Percentiles rank a stretch among this genome's conserved stretches.
Conservation (phyloP, 176 grass and related monocot species). For the Coix lacrymajobi region DNA sequence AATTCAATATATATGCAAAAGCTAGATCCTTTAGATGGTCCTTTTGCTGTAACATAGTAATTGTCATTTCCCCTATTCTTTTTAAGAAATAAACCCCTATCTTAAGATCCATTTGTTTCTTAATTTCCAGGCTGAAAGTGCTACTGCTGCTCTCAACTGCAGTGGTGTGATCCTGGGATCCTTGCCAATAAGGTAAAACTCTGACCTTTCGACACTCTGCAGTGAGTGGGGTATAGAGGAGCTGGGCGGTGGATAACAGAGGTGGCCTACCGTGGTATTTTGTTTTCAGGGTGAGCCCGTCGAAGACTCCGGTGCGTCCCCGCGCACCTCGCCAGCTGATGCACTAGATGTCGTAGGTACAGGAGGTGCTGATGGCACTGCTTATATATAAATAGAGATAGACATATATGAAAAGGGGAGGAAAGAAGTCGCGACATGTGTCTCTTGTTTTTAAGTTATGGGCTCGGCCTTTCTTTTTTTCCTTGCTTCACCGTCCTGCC, state of each 20-base stretch:
- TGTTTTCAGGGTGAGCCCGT: constrained; percentile 90
- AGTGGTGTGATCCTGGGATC: constrained; percentile 93
- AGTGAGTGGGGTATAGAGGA: background rate
- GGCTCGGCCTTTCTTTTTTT: constrained; percentile 11
- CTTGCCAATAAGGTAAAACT: constrained; percentile 83
- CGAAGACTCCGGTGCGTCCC: constrained; percentile 96
- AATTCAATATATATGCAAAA: background rate
- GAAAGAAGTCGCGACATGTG: constrained; percentile 42
- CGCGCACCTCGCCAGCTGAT: constrained; percentile 63
- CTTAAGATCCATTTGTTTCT: background rate
- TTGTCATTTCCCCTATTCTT: background rate
- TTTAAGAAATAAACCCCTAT: background rate
- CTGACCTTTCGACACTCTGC: background rate
- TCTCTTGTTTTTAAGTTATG: constrained; percentile 49
- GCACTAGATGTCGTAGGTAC: constrained; percentile 77
- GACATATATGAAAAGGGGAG: constrained; percentile 48
- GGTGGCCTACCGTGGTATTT: background rate
- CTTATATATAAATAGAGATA: constrained; percentile 76
- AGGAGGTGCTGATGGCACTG: constrained; percentile 69
- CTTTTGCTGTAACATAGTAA: background rate
- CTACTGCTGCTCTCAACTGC: constrained; percentile 95
- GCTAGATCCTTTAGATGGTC: background rate
- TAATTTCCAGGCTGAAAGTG: constrained; percentile 88
- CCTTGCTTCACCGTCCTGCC: constrained; percentile 4
- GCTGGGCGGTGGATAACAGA: background rate